These are phyloP conservation scores for Lentinula novae-zelandiae DNA, from an alignment of 1,284 basidiomycete species.

Conservation along the genomic window DNA sequence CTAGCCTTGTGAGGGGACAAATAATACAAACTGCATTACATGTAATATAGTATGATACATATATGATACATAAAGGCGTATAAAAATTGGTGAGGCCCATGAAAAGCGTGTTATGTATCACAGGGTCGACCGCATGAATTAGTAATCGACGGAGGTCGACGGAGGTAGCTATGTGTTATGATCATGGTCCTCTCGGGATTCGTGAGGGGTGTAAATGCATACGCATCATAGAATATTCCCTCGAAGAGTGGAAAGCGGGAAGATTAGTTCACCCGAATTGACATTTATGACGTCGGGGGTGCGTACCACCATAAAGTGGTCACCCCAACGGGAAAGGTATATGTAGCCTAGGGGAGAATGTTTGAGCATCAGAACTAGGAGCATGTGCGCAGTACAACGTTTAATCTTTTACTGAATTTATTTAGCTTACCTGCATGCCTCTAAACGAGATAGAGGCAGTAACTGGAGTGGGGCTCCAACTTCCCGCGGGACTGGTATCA, in stretches of 20 bases:
- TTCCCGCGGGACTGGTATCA: slow-evolving; percentile 34
- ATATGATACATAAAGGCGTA: not conserved
- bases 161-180: not conserved
- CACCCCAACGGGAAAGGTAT: slow-evolving; percentile 37
- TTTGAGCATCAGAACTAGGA: not conserved
- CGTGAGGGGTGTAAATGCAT: too few relatives aligned
- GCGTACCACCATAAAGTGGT: slow-evolving; percentile 35
- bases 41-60: not conserved
- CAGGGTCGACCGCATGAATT: not conserved
- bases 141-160: not conserved
- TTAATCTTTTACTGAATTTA: not conserved
- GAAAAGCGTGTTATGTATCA: not conserved
- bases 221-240: too few relatives aligned
- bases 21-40: too few relatives aligned
- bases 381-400: not conserved
- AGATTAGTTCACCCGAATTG: too few relatives aligned
- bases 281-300: slow-evolving; percentile 3
- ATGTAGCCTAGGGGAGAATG: slow-evolving; percentile 25
- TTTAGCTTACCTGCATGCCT: slow-evolving; percentile 15
- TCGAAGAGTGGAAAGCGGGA: not conserved
- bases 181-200: too few relatives aligned
- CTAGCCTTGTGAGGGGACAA: too few relatives aligned
- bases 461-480: slow-evolving; percentile 17
- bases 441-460: slow-evolving; percentile 21
- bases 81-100: not conserved